These are phyloP conservation scores for Gynochthodes officinalis DNA, from an alignment of 257 asterid genomes.

Conservation along the genomic window DNA sequence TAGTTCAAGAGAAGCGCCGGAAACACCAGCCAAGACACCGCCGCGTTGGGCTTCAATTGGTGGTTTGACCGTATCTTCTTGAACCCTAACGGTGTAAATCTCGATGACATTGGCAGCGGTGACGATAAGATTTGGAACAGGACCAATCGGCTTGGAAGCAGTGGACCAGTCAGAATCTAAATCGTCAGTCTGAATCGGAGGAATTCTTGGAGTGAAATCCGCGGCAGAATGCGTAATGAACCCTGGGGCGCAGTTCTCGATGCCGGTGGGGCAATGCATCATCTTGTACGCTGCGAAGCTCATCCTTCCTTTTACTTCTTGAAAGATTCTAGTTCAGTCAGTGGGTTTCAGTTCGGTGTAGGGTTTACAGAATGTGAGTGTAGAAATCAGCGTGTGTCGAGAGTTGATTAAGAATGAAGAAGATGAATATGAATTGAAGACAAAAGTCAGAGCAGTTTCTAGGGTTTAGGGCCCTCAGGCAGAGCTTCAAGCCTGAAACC, in stretches of 20 bases:
- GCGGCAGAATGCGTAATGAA: conserved; percentile 71
- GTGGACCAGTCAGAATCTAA: conserved; percentile 68
- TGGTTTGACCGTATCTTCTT: conserved; percentile 50
- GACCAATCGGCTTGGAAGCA: conserved; percentile 53
- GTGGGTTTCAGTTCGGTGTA: neutral
- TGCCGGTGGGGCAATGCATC: conserved; percentile 93
- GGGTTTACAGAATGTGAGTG: neutral
- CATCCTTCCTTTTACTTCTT: conserved; percentile 33
- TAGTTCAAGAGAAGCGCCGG: conserved; percentile 82
- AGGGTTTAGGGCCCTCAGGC: conserved; percentile 13
- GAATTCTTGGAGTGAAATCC: conserved; percentile 46
- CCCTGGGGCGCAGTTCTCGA: conserved; percentile 87
- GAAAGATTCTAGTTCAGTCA: neutral
- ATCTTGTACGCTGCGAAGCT: conserved; percentile 84
- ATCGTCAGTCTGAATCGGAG: conserved; percentile 56
- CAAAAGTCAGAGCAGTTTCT: neutral
- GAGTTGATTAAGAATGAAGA: no score
- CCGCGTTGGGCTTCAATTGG: conserved; percentile 68
- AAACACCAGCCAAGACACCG: conserved; percentile 71
- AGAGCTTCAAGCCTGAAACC: neutral
- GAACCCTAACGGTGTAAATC: conserved; percentile 64
- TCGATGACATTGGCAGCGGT: conserved; percentile 81
- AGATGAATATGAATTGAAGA: neutral
- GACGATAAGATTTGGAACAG: conserved; percentile 75
- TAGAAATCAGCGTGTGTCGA: neutral